Percentiles rank a stretch among this genome's conserved stretches.
These are phyloP conservation scores for Solanum lycopersicoides DNA, from an alignment of 257 asterid genomes.

Conservation along the genomic window DNA sequence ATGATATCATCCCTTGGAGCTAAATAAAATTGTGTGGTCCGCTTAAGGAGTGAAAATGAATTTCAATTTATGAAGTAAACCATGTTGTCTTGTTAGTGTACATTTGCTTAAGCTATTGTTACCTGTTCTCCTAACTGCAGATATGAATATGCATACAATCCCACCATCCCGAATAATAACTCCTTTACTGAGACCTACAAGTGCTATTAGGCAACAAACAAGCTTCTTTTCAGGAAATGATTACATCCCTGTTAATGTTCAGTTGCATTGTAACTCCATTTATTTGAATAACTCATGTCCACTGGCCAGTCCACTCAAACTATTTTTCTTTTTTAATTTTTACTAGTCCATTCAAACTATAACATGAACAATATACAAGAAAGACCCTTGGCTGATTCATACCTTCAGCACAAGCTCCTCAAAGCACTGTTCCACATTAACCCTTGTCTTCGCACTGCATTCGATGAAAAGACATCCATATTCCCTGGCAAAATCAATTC, in stretches of 20 bases:
- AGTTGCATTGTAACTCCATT: background rate
- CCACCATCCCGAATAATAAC: background rate
- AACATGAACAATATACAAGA: background rate
- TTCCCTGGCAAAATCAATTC: conserved; percentile 79
- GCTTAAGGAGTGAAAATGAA: background rate
- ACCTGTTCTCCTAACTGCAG: background rate
- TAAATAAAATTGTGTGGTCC: background rate
- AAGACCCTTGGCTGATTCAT: background rate
- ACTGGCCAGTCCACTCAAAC: background rate
- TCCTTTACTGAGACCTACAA: background rate
- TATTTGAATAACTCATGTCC: background rate
- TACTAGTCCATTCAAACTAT: background rate
- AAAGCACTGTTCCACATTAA: conserved; percentile 90
- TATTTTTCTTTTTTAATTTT: background rate
- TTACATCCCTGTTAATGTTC: background rate
- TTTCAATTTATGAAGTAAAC: background rate
- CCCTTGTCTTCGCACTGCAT: conserved; percentile 92
- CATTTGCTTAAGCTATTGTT: background rate
- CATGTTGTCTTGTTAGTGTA: background rate
- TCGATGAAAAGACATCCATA: conserved; percentile 89
- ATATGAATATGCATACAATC: background rate
- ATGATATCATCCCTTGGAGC: background rate
- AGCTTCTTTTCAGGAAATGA: background rate
- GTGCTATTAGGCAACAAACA: background rate
- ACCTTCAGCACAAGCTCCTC: conserved; percentile 93